phyloP scores from a whole-genome alignment of 345 rosid species.

The Iberis pinnata region DNA sequence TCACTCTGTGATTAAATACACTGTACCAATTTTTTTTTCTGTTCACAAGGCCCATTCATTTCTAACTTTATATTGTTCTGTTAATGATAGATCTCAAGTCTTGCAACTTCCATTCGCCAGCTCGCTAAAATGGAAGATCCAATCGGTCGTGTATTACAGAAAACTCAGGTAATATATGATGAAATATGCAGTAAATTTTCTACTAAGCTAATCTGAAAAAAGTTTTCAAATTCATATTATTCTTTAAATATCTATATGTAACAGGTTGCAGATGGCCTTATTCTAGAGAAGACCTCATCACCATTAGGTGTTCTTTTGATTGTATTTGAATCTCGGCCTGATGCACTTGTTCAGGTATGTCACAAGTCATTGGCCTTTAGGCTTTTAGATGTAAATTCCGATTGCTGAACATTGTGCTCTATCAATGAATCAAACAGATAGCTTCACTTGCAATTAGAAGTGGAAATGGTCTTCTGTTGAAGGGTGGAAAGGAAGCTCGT shows the following conservation, averaged over 20 bases:
- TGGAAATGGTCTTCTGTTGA: slow-evolving; percentile 88
- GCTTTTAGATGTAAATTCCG: not conserved
- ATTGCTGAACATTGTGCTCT: slow-evolving; percentile 12
- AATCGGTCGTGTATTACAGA: slow-evolving; percentile 67
- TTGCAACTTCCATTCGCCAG: slow-evolving; percentile 68
- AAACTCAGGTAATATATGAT: slow-evolving; percentile 56
- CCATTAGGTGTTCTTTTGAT: slow-evolving; percentile 95
- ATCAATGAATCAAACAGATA: slow-evolving; percentile 47
- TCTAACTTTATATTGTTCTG: slow-evolving; percentile 1
- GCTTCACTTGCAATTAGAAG: slow-evolving; percentile 92
- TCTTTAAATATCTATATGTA: slow-evolving; percentile 1
- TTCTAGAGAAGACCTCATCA: slow-evolving; percentile 87
- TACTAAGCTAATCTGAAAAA: not conserved
- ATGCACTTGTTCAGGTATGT: slow-evolving; percentile 88
- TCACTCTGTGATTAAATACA: slow-evolving; percentile 2
- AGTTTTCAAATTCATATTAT: slow-evolving; percentile 1
- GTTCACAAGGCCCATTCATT: not conserved
- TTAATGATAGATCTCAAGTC: slow-evolving; percentile 55
- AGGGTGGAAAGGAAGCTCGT: slow-evolving; percentile 97
- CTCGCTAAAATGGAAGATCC: slow-evolving; percentile 98
- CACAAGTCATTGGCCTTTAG: slow-evolving; percentile 11
- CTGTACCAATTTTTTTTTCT: not conserved
- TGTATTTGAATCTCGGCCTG: slow-evolving; percentile 95
- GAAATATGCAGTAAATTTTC: not conserved
- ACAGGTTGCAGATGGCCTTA: slow-evolving; percentile 89